Evolutionary conservation across 2,329 filamentous ascomycete species (phyloP).

Genomic region (Sporothrix pallida): DNA sequence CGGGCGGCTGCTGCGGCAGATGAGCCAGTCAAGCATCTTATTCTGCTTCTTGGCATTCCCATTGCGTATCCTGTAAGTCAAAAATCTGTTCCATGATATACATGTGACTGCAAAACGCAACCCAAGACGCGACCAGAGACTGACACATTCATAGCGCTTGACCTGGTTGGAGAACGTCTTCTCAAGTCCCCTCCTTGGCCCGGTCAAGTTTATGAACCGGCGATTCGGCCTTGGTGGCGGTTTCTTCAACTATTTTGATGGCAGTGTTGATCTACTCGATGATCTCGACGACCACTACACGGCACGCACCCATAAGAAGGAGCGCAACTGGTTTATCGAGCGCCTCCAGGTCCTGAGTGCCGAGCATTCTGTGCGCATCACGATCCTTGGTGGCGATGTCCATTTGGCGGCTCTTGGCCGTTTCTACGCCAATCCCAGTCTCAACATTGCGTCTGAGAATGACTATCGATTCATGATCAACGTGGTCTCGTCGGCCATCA

Average conservation of each 20-base stretch:
- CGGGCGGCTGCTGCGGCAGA: slow-evolving; percentile 67
- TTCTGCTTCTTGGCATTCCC: slow-evolving; percentile 85
- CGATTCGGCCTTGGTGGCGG: slow-evolving; percentile 84
- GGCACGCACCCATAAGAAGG: slow-evolving; percentile 85
- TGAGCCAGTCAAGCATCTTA: slow-evolving; percentile 83
- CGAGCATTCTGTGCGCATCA: slow-evolving; percentile 86
- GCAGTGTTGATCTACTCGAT: slow-evolving; percentile 88
- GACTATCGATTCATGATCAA: slow-evolving; percentile 97
- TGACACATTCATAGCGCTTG: slow-evolving; percentile 62
- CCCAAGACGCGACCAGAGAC: neutral
- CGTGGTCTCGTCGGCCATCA: slow-evolving; percentile 90
- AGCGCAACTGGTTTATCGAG: slow-evolving; percentile 78
- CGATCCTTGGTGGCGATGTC: slow-evolving; percentile 92
- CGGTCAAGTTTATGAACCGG: slow-evolving; percentile 87
- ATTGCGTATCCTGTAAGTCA: slow-evolving; percentile 75
- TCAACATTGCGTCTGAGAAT: slow-evolving; percentile 75
- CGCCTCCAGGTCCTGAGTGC: slow-evolving; percentile 82
- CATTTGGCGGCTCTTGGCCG: slow-evolving; percentile 90
- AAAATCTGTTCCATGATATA: too few species aligned
- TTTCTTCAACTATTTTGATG: slow-evolving; percentile 93
- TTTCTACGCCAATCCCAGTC: slow-evolving; percentile 88
- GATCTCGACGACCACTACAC: slow-evolving; percentile 97
- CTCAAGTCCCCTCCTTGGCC: slow-evolving; percentile 82
- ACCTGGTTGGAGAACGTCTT: slow-evolving; percentile 98
- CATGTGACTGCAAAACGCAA: neutral